Conservation (phyloP, 257 asterid species). For the Henckelia pumila region DNA sequence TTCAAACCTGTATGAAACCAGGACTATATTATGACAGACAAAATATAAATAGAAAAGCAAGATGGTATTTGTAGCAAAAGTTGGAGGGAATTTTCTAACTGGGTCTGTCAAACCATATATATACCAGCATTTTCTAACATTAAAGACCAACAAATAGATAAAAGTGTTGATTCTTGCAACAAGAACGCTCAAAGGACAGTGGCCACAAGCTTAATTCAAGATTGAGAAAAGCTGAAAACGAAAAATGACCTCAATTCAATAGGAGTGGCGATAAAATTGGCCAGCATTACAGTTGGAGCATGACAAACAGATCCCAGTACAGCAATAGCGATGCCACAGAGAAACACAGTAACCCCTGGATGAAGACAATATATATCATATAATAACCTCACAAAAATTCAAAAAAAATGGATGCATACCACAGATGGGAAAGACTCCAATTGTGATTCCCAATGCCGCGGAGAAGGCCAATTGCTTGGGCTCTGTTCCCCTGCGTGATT, state of each 20-base stretch:
- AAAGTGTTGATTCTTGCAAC: not conserved
- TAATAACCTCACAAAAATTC: too few species aligned
- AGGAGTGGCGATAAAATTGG: conserved; percentile 84
- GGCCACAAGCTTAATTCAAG: too few species aligned
- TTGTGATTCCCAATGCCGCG: conserved; percentile 73
- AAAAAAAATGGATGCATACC: too few species aligned
- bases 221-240: conserved; percentile 2
- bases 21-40: not conserved
- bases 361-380: conserved; percentile 20
- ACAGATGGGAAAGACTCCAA: conserved; percentile 84
- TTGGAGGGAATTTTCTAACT: too few species aligned
- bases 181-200: not conserved
- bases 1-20: too few species aligned
- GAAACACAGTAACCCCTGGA: conserved; percentile 76
- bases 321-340: conserved; percentile 82
- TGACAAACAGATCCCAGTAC: conserved; percentile 66
- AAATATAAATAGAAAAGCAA: not conserved
- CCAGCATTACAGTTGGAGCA: conserved; percentile 92
- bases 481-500: conserved; percentile 69
- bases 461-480: conserved; percentile 93
- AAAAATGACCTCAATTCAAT: conserved; percentile 68
- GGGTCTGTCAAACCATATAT: conserved; percentile 9
- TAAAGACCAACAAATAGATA: conserved; percentile 12
- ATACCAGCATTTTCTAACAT: conserved; percentile 10
- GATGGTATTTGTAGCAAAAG: too few species aligned